Percentiles rank a stretch among this genome's conserved stretches.
Conservation (phyloP, 108 stramenopile genomes). For the Cylindrotheca fusiformis region DNA sequence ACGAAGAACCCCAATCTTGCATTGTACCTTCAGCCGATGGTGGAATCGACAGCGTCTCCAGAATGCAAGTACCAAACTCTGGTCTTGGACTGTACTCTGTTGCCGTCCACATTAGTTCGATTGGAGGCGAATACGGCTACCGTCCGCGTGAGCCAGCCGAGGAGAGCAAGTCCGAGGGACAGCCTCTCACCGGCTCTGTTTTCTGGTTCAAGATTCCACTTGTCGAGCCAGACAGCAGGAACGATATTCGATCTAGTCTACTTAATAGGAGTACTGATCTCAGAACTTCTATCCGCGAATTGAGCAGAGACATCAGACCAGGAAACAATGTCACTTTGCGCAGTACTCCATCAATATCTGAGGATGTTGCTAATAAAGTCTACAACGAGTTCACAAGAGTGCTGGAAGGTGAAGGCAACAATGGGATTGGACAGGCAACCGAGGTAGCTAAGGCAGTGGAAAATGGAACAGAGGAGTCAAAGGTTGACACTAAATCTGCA, state of each 20-base stretch:
- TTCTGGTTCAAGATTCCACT: slow-evolving; percentile 74
- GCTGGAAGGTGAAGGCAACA: background rate
- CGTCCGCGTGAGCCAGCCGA: slow-evolving; percentile 25
- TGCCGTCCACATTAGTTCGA: slow-evolving; percentile 42
- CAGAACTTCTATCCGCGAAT: background rate
- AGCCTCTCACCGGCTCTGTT: slow-evolving; percentile 27
- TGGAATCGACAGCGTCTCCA: background rate
- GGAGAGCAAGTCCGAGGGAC: slow-evolving; percentile 3
- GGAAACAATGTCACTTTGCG: background rate
- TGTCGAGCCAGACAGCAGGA: slow-evolving; percentile 17
- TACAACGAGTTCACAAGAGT: slow-evolving; percentile 6
- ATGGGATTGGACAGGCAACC: background rate
- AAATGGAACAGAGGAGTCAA: background rate
- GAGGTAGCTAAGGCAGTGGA: background rate
- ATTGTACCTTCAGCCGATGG: slow-evolving; percentile 10
- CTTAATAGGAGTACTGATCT: background rate
- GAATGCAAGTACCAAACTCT: slow-evolving; percentile 9
- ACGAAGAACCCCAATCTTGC: background rate
- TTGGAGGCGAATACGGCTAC: slow-evolving; percentile 61
- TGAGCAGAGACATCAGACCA: background rate
- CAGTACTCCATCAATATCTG: slow-evolving; percentile 3
- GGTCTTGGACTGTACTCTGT: slow-evolving; percentile 65
- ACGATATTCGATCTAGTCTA: background rate
- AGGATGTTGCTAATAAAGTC: slow-evolving; percentile 1
- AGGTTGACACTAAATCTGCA: background rate